These are phyloP conservation scores for Naumovozyma dairenensis DNA, from an alignment of 805 yeast species.

Conservation along the genomic window DNA sequence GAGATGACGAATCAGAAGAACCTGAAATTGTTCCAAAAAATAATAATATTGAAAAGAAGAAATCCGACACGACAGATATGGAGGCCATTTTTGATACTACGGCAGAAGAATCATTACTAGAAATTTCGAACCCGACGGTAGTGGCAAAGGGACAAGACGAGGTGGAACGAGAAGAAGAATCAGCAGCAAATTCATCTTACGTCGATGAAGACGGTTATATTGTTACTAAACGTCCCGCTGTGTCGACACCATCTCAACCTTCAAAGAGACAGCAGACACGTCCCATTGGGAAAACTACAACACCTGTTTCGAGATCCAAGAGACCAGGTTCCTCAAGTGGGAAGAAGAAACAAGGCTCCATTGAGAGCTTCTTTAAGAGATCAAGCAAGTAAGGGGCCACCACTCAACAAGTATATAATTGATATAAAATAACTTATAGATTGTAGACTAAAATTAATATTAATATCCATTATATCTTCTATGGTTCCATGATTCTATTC, in stretches of 20 bases:
- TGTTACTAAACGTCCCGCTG: slow-evolving; percentile 20
- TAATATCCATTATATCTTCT: background rate
- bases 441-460: too few species aligned
- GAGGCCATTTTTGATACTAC: slow-evolving; percentile 27
- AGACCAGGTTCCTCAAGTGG: slow-evolving; percentile 5
- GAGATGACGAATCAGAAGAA: too few species aligned
- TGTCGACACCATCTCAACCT: slow-evolving; percentile 9
- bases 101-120: slow-evolving; percentile 24
- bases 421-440: too few species aligned
- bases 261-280: slow-evolving; percentile 3
- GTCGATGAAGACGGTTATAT: slow-evolving; percentile 29
- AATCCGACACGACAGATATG: slow-evolving; percentile 10
- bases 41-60: background rate
- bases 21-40: background rate
- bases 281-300: slow-evolving; percentile 1
- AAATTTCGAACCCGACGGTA: slow-evolving; percentile 7
- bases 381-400: too few species aligned
- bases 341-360: slow-evolving; percentile 25
- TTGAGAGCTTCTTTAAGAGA: slow-evolving; percentile 26
- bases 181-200: slow-evolving; percentile 9
- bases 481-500: background rate
- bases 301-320: slow-evolving; percentile 5
- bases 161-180: slow-evolving; percentile 1
- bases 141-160: slow-evolving; percentile 2
- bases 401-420: too few species aligned